Conservation (phyloP, 495 filamentous ascomycete genomes). For the Letharia lupina region DNA sequence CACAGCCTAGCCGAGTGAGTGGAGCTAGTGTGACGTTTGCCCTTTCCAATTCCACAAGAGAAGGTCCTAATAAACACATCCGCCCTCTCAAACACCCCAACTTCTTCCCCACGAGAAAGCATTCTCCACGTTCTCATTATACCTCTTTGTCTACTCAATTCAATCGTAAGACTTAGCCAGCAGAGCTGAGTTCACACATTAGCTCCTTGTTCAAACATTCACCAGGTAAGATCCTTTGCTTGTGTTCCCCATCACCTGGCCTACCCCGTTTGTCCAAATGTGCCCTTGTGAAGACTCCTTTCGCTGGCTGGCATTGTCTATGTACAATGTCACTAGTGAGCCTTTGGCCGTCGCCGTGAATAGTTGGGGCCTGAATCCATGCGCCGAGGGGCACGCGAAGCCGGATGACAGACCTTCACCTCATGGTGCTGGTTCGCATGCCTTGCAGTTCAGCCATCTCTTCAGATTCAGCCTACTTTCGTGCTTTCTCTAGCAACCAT, state of each 20-base stretch:
- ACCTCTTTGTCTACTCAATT: background rate
- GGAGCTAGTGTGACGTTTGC: slow-evolving; percentile 11
- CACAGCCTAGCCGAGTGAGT: slow-evolving; percentile 7
- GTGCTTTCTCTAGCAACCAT: background rate
- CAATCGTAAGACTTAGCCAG: background rate
- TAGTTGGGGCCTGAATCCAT: background rate
- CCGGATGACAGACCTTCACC: background rate
- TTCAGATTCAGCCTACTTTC: background rate
- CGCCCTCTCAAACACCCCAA: slow-evolving; percentile 3
- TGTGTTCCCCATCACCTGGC: background rate
- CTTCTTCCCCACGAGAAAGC: slow-evolving; percentile 1
- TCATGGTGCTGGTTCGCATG: background rate
- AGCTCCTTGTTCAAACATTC: background rate
- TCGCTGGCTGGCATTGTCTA: background rate
- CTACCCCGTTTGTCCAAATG: background rate
- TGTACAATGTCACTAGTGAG: background rate
- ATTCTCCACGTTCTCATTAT: background rate
- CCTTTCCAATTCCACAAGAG: slow-evolving; percentile 14
- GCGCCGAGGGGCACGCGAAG: background rate
- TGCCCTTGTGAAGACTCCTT: too few relatives aligned
- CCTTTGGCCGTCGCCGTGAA: background rate
- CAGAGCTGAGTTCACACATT: background rate
- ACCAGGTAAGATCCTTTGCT: slow-evolving; percentile 1
- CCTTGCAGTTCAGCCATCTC: background rate
- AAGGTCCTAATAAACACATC: slow-evolving; percentile 5